These are phyloP conservation scores for Spinellus fusiger DNA, from an alignment of 192 early-diverging fungal species.

Conservation along the genomic window DNA sequence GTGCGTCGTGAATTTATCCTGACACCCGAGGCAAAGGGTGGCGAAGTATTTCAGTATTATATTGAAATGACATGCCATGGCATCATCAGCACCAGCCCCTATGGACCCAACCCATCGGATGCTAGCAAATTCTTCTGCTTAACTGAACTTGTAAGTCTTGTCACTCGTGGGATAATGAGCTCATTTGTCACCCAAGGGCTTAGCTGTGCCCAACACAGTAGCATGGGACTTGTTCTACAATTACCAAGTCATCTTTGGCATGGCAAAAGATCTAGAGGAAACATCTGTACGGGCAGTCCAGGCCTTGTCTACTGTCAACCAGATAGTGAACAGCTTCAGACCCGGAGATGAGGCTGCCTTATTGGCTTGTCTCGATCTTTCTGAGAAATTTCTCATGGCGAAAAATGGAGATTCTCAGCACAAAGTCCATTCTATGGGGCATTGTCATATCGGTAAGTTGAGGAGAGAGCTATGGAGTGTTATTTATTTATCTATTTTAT, in stretches of 20 bases:
- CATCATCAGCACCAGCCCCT: conserved; percentile 81
- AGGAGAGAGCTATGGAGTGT: not conserved
- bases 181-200: conserved; percentile 51
- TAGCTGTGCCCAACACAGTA: conserved; percentile 63
- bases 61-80: conserved; percentile 91
- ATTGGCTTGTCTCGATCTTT: conserved; percentile 37
- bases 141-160: conserved; percentile 18
- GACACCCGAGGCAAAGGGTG: conserved; percentile 37
- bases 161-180: conserved; percentile 35
- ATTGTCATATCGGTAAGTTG: conserved; percentile 69
- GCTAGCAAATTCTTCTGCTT: conserved; percentile 59
- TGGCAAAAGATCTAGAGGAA: conserved; percentile 63
- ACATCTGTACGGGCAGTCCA: conserved; percentile 69
- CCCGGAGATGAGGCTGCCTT: conserved; percentile 45
- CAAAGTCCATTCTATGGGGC: conserved; percentile 79
- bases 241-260: conserved; percentile 66
- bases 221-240: conserved; percentile 73
- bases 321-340: conserved; percentile 68
- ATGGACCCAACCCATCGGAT: conserved; percentile 62
- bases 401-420: conserved; percentile 61
- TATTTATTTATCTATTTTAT: not conserved
- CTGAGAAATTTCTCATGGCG: conserved; percentile 59
- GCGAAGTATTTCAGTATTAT: conserved; percentile 64
- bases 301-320: conserved; percentile 77
- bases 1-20: conserved; percentile 50